Conservation (phyloP, 805 yeast genomes). For the Yamadazyma sp. region DNA sequence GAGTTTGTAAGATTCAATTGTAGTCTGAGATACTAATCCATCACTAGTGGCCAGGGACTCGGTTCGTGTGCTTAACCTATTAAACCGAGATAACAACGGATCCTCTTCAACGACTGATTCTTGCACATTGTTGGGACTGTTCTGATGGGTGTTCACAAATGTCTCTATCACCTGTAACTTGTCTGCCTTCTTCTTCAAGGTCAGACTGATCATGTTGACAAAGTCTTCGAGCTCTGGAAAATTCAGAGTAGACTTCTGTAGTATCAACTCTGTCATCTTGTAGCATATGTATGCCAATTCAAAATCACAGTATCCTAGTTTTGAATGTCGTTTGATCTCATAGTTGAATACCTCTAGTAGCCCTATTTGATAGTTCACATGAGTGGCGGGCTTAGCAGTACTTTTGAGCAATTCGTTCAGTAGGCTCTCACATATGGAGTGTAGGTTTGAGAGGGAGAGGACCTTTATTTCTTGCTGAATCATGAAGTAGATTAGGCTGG, state of each 20-base stretch:
- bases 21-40: no score
- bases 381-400: constrained; percentile 17
- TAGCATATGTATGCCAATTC: constrained; percentile 35
- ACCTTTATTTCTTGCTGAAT: constrained; percentile 6
- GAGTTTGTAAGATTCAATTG: constrained; percentile 15
- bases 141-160: not conserved
- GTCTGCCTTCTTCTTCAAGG: constrained; percentile 18
- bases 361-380: constrained; percentile 28
- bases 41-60: no score
- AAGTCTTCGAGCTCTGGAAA: constrained; percentile 19
- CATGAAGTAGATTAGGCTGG: no score
- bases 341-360: constrained; percentile 35
- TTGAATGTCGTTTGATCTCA: constrained; percentile 28
- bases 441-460: constrained; percentile 4
- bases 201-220: constrained; percentile 16
- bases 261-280: constrained; percentile 12
- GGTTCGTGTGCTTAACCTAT: constrained; percentile 19
- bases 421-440: constrained; percentile 1
- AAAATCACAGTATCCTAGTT: constrained; percentile 36
- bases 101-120: constrained; percentile 14
- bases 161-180: constrained; percentile 1
- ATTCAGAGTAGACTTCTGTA: constrained; percentile 9
- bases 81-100: constrained; percentile 27
- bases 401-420: constrained; percentile 13
- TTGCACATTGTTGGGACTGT: not conserved